These are phyloP conservation scores for Metschnikowia lochheadii DNA, from an alignment of 805 yeast genomes.

Conservation along the genomic window DNA sequence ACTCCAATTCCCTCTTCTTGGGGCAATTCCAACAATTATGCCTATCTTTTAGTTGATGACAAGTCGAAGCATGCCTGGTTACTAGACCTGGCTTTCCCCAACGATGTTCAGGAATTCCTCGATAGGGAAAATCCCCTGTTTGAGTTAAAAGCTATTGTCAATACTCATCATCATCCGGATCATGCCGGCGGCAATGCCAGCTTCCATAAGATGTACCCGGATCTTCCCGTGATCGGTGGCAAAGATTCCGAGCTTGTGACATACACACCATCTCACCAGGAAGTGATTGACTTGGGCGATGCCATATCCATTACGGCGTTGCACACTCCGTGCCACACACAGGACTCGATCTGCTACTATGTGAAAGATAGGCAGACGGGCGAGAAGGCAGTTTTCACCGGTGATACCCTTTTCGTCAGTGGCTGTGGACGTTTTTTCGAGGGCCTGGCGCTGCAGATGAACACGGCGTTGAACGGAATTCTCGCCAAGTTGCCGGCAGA, in stretches of 20 bases:
- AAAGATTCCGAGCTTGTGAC: slow-evolving; percentile 71
- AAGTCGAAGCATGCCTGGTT: slow-evolving; percentile 67
- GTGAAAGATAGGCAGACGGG: slow-evolving; percentile 60
- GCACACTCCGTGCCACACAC: slow-evolving; percentile 97
- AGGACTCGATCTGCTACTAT: slow-evolving; percentile 88
- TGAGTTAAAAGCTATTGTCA: slow-evolving; percentile 72
- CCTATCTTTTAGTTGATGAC: slow-evolving; percentile 72
- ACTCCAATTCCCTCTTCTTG: slow-evolving; percentile 87
- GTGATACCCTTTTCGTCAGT: slow-evolving; percentile 89
- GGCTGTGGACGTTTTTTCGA: slow-evolving; percentile 98
- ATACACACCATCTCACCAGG: slow-evolving; percentile 63
- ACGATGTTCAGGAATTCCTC: slow-evolving; percentile 50
- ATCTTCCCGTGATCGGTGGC: slow-evolving; percentile 76
- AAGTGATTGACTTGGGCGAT: slow-evolving; percentile 59
- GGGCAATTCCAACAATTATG: slow-evolving; percentile 89
- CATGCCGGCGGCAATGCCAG: slow-evolving; percentile 83
- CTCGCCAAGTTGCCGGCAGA: slow-evolving; percentile 61
- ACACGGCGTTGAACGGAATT: slow-evolving; percentile 53
- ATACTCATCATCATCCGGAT: slow-evolving; percentile 95
- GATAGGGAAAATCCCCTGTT: slow-evolving; percentile 37
- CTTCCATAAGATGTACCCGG: slow-evolving; percentile 38
- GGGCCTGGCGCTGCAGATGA: slow-evolving; percentile 82
- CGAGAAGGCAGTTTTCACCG: slow-evolving; percentile 81
- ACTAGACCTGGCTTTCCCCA: slow-evolving; percentile 89
- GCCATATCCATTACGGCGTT: slow-evolving; percentile 67